Conservation (phyloP, 495 filamentous ascomycete genomes). For the Aspergillus nanangensis region DNA sequence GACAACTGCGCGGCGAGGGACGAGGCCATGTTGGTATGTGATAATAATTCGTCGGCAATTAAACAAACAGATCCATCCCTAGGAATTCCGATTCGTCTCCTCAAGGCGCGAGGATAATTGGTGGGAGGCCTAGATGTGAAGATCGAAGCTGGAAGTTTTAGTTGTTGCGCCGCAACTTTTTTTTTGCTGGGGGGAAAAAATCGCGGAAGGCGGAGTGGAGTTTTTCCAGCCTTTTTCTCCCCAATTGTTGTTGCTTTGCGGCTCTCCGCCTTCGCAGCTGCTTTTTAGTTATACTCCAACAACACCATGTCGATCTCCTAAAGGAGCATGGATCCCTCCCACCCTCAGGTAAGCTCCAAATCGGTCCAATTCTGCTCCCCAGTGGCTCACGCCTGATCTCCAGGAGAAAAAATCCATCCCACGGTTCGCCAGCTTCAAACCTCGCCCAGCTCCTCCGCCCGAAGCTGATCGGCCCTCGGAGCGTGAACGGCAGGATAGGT, state of each 20-base stretch:
- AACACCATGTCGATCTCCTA: conserved; percentile 8
- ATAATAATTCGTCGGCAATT: conserved; percentile 12
- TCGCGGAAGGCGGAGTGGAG: conserved; percentile 18
- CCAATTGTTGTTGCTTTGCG: neutral
- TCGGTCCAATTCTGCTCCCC: neutral
- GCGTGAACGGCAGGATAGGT: conserved; percentile 13
- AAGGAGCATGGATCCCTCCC: conserved; percentile 35
- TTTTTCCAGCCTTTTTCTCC: conserved; percentile 18
- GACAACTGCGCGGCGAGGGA: conserved; percentile 76
- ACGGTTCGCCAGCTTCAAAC: conserved; percentile 66
- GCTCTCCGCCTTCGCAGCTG: neutral
- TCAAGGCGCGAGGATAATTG: neutral
- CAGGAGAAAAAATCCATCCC: conserved; percentile 48
- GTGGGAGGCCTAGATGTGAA: conserved; percentile 1
- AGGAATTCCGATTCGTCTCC: conserved; percentile 3
- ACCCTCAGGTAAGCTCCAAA: conserved; percentile 26
- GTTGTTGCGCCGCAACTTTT: conserved; percentile 37
- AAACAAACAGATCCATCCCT: conserved; percentile 20
- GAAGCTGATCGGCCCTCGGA: conserved; percentile 18
- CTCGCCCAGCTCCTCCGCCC: conserved; percentile 33
- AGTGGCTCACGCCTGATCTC: neutral
- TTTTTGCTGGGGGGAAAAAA: conserved; percentile 19
- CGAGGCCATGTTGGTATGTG: conserved; percentile 58
- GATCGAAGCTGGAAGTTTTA: conserved; percentile 3
- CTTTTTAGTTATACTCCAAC: neutral